Conservation (phyloP, 176 grass and related monocot genomes). For the Dactylis glomerata region DNA sequence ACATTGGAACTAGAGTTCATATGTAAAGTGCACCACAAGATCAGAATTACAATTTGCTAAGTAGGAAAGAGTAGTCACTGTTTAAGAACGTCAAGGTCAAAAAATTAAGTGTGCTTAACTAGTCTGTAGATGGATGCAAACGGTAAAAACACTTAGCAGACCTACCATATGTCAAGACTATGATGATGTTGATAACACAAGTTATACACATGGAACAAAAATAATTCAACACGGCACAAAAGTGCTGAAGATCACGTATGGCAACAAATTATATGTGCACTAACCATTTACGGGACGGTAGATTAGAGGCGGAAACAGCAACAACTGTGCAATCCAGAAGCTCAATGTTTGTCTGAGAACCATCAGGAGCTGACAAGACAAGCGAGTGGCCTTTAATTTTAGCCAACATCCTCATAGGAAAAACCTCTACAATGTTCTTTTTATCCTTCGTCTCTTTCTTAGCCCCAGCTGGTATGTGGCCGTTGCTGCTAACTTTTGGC, state of each 20-base stretch:
- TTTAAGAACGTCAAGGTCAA: not conserved
- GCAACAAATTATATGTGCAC: not conserved
- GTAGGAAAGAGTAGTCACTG: not conserved
- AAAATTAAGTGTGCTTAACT: not conserved
- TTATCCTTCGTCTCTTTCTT: constrained; percentile 38
- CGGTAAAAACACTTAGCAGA: not conserved
- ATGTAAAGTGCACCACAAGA: not conserved
- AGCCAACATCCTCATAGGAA: constrained; percentile 57
- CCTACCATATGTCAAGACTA: not conserved
- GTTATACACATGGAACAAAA: not conserved
- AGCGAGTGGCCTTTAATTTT: constrained; percentile 55
- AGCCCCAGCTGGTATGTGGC: constrained; percentile 18
- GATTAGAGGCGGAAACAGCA: constrained; percentile 67
- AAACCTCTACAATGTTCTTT: constrained; percentile 56
- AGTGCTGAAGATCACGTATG: not conserved
- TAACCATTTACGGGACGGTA: constrained; percentile 80
- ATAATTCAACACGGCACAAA: not conserved
- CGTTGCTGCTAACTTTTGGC: constrained; percentile 36
- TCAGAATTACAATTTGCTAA: not conserved
- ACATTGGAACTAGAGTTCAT: constrained; percentile 3
- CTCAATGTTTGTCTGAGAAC: constrained; percentile 47
- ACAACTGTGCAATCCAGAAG: constrained; percentile 43
- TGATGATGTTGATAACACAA: not conserved
- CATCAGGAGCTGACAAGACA: constrained; percentile 47
- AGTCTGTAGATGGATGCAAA: not conserved